Evolutionary conservation across 1,284 basidiomycete species (phyloP).

Genomic region (Wolfiporia cocos): DNA sequence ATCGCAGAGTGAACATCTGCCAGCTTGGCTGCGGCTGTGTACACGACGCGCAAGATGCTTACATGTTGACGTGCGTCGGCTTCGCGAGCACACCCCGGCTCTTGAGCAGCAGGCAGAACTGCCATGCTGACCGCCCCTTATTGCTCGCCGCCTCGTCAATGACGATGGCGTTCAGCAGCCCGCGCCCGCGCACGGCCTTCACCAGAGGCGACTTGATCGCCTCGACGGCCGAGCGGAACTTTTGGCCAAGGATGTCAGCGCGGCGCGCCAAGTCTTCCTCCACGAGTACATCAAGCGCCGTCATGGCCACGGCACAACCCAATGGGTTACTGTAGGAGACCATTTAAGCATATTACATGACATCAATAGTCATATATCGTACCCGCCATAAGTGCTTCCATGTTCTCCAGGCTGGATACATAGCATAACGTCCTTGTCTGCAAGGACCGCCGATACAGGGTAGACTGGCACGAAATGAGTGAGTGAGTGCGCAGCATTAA

Average conservation of each 20-base stretch:
- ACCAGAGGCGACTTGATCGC: conserved; percentile 69
- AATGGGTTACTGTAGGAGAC: conserved; percentile 85
- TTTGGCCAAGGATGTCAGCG: conserved; percentile 73
- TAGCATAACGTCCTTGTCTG: conserved; percentile 88
- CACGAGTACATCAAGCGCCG: conserved; percentile 84
- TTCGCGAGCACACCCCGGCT: conserved; percentile 88
- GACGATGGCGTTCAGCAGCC: conserved; percentile 91
- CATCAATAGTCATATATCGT: conserved; percentile 19
- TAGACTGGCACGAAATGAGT: conserved; percentile 53
- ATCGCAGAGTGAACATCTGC: not conserved
- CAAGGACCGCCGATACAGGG: conserved; percentile 93
- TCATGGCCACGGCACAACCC: conserved; percentile 90
- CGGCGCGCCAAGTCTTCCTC: conserved; percentile 82
- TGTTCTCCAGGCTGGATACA: conserved; percentile 97
- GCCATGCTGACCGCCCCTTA: conserved; percentile 88
- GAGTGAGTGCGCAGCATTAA: conserved; percentile 2
- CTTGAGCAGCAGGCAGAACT: conserved; percentile 92
- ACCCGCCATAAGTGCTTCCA: conserved; percentile 95
- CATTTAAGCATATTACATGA: conserved; percentile 1
- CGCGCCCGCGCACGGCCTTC: conserved; percentile 75
- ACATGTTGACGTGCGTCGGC: conserved; percentile 95
- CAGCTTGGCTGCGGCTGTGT: not conserved
- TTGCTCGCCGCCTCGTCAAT: conserved; percentile 80
- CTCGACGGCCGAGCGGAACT: conserved; percentile 69
- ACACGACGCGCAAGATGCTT: conserved; percentile 30